Percentiles rank a stretch among this genome's conserved stretches.
phyloP scores from a whole-genome alignment of 2,329 filamentous ascomycete species.

The Chaetoscypha palmicola region DNA sequence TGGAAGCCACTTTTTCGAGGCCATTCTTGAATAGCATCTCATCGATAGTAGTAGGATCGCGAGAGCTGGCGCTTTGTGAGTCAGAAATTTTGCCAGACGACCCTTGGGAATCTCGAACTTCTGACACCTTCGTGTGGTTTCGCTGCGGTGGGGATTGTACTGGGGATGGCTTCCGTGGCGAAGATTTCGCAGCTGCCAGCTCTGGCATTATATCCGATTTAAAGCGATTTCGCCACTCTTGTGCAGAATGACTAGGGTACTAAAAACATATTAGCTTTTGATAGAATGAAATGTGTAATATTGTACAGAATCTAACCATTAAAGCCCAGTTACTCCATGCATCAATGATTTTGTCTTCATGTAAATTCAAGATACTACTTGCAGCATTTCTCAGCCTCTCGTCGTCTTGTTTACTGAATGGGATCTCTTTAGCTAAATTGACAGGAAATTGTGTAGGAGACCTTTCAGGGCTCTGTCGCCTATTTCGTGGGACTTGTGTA shows the following conservation, averaged over 20 bases:
- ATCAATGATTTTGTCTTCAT: constrained; percentile 18
- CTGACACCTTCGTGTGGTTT: neutral
- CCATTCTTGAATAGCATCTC: constrained; percentile 18
- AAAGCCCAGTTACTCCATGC: constrained; percentile 26
- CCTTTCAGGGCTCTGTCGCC: neutral
- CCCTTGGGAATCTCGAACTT: constrained; percentile 16
- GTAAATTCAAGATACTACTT: constrained; percentile 21
- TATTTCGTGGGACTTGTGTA: neutral
- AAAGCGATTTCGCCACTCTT: constrained; percentile 30
- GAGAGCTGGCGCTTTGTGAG: neutral
- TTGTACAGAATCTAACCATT: constrained; percentile 14
- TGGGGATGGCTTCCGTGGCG: too few relatives aligned
- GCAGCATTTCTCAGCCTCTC: constrained; percentile 16
- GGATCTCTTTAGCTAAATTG: neutral
- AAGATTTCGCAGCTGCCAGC: neutral
- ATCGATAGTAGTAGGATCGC: constrained; percentile 9
- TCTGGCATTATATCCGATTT: constrained; percentile 18
- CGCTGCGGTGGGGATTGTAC: neutral
- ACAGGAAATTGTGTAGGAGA: neutral
- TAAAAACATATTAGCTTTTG: constrained; percentile 12
- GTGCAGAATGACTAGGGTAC: constrained; percentile 26
- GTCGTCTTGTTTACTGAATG: constrained; percentile 21
- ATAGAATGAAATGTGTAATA: neutral
- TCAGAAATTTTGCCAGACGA: constrained; percentile 8
- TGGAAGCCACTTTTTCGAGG: constrained; percentile 12